phyloP scores from a whole-genome alignment of 306 rosid species.

The Cicer judaicum region DNA sequence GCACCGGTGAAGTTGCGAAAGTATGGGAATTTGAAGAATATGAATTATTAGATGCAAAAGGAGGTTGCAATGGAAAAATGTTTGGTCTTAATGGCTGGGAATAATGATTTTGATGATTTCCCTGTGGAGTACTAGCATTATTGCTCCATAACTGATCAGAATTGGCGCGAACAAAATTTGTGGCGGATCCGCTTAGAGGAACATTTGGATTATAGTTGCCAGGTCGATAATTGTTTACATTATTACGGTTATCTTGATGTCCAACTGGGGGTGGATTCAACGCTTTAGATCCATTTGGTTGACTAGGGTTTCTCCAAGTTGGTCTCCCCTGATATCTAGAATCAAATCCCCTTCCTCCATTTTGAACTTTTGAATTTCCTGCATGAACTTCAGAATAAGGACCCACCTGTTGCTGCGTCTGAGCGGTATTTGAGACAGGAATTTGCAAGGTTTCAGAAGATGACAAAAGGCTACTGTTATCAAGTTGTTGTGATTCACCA shows the following conservation, averaged over 20 bases:
- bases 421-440: conserved; percentile 48
- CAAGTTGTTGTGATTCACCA: conserved; percentile 71
- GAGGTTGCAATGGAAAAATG: conserved; percentile 58
- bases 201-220: conserved; percentile 47
- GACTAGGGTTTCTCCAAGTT: conserved; percentile 57
- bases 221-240: conserved; percentile 46
- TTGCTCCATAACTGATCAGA: conserved; percentile 57
- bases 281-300: conserved; percentile 52
- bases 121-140: conserved; percentile 47
- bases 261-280: conserved; percentile 58
- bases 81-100: conserved; percentile 60
- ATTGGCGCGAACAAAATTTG: conserved; percentile 53
- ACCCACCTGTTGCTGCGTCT: conserved; percentile 48
- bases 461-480: conserved; percentile 45
- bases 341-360: conserved; percentile 62
- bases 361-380: conserved; percentile 59
- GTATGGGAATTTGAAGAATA: conserved; percentile 51
- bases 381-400: conserved; percentile 50
- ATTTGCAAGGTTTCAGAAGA: conserved; percentile 50
- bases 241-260: conserved; percentile 58
- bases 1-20: conserved; percentile 56
- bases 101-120: conserved; percentile 57
- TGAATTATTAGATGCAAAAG: conserved; percentile 55
- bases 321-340: conserved; percentile 59
- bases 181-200: conserved; percentile 54